Base-by-base conservation (phyloP, 257 asterid genomes). In the Penstemon davidsonii region DNA sequence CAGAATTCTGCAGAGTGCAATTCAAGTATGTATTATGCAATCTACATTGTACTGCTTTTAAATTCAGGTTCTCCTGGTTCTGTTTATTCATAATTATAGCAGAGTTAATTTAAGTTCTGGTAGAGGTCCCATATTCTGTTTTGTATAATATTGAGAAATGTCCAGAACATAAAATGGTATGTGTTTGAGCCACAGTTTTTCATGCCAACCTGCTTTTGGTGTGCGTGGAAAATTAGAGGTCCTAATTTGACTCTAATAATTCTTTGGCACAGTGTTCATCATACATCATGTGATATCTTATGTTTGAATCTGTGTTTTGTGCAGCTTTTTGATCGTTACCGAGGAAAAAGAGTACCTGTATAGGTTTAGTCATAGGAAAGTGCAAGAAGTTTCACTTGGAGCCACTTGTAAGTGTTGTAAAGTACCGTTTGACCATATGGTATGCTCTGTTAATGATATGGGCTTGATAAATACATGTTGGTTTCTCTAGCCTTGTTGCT, bases 251-350 rank as follows among this genome's bases (percentile, higher is more conserved):
- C 33, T 25, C 33, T 25, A 25, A 25, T 25, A 25, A 25, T 25
- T 25, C 33, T 25, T 25, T 25, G 2, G 33, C 33, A n/a, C n/a
- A 25, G 52, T 13, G 43, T 19, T 13, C 36, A 38, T 43, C 47
- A 49, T 67, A 51, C 70, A 54, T 25, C 45, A 11, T 42, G 59
- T 54, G 49, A 42, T 59, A n/a, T 62, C 71, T 71, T 61, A 57
- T 12, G 45, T 54, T 62, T 60, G 64, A 47, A 49, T 57, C 65
- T 50, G 13, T 67, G 55, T 38, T 5, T 68, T 56, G 41, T 85
- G 91, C 96, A 88, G 98, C 76, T 91, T 75, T 72, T 79, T 15
- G 85, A 82, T 50, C 79, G 73, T 11, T 77, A 79, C 47, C 84
- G 83, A 9, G 87, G 84, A 38, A 82, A 65, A 62, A 63, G 87